phyloP scores from a whole-genome alignment of 2,329 filamentous ascomycete genomes.

The Hansfordia pulvinata region DNA sequence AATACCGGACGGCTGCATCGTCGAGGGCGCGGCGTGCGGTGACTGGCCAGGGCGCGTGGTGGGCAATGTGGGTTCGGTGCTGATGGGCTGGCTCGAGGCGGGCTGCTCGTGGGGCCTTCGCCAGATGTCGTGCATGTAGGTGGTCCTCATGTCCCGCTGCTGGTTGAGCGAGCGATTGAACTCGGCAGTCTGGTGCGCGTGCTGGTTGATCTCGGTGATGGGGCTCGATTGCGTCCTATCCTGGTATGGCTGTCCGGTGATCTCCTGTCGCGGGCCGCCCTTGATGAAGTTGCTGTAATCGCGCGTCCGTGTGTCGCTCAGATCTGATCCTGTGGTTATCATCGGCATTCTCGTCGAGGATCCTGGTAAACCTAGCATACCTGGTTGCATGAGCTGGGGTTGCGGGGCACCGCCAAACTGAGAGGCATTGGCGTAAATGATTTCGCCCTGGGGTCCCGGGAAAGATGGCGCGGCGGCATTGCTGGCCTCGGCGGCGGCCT shows the following conservation, averaged over 20 bases:
- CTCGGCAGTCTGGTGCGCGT: constrained; percentile 79
- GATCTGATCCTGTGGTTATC: constrained; percentile 69
- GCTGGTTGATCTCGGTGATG: constrained; percentile 66
- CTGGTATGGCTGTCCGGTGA: constrained; percentile 76
- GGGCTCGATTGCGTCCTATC: constrained; percentile 70
- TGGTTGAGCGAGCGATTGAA: constrained; percentile 77
- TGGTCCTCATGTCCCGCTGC: constrained; percentile 63
- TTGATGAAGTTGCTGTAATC: constrained; percentile 70
- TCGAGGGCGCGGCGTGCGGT: constrained; percentile 40
- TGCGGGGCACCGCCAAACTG: constrained; percentile 55
- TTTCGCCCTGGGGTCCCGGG: constrained; percentile 64
- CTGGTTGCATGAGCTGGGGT: constrained; percentile 56
- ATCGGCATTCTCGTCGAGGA: constrained; percentile 64
- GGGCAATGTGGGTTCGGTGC: constrained; percentile 27
- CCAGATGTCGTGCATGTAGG: constrained; percentile 75
- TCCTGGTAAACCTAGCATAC: constrained; percentile 53
- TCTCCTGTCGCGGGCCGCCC: constrained; percentile 76
- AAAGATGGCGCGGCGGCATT: constrained; percentile 38
- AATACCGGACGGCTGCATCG: constrained; percentile 41
- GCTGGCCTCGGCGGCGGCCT: constrained; percentile 62
- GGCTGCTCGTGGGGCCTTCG: constrained; percentile 70
- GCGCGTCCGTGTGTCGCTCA: constrained; percentile 62
- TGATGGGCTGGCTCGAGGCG: constrained; percentile 31
- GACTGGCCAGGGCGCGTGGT: constrained; percentile 42
- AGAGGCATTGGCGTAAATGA: constrained; percentile 71